Evolutionary conservation across 768 basidiomycete species (phyloP), one percentile per base, ranked within the genome.

Genomic region (Podaxis sp.): DNA sequence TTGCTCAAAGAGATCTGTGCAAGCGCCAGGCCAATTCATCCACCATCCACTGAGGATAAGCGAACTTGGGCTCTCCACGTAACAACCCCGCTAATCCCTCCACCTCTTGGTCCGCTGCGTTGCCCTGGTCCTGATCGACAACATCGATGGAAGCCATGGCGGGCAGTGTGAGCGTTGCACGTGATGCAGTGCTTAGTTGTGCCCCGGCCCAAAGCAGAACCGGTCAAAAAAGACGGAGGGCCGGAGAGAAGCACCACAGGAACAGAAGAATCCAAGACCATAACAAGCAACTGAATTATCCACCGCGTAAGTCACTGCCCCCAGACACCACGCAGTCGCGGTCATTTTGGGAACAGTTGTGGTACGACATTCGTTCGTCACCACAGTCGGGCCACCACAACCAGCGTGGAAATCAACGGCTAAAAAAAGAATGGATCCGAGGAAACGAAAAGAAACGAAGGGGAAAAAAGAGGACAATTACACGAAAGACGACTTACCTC

Each of bases 401-500:
- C n/a, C 9, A 59, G 12, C 44, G 61, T 59, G 46, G 38, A 44
- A 33, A 11, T 8, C 13, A 54, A 54, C 3, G 44, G 12, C 44
- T 19, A 17, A 24, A 40, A 49, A 49, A n/a, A 59, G 46, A 40
- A 52, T 36, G 44, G 49, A 33, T 33, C 2, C 33, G 30, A 12
- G 3, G 44, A 55, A n/a, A 51, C 54, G 26, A 56, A 4, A 55
- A 57, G 53, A 57, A 17, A 52, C 24, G 24, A 61, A 62, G 44
- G 24, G 39, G 6, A 56, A 64, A 30, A 42, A 57, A 55, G 19
- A 61, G 28, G 46, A 57, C 19, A 0, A 8, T 30, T 39, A 52
- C 57, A 64, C 49, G 60, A 56, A 58, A 39, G 51, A 61, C 65
- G 40, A 69, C 76, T 67, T 65, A 94, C 94, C 82, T 99, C 96